phyloP scores from a whole-genome alignment of 1,284 basidiomycete genomes.

The Cutaneotrichosporon sp. region DNA sequence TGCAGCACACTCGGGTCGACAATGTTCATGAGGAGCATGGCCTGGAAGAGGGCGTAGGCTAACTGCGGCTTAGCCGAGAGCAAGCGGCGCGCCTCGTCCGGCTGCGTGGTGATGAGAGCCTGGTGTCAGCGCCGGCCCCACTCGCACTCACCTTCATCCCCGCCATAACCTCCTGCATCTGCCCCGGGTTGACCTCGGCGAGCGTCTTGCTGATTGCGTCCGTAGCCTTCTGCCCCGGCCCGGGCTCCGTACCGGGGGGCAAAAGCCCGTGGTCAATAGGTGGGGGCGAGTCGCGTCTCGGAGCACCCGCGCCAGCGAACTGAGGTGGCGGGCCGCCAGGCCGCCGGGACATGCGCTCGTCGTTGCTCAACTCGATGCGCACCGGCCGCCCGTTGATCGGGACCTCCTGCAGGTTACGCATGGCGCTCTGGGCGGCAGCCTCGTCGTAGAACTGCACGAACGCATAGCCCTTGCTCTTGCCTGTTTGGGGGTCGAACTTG shows the following conservation, averaged over 20 bases:
- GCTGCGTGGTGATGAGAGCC: conserved; percentile 79
- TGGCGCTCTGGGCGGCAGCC: conserved; percentile 82
- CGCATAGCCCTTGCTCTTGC: conserved; percentile 94
- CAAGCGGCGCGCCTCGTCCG: conserved; percentile 82
- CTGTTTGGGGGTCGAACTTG: conserved; percentile 93
- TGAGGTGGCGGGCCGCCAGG: background rate
- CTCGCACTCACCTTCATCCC: conserved; percentile 96
- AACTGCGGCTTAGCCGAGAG: conserved; percentile 86
- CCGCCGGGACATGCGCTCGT: conserved; percentile 49
- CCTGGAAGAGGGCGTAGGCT: conserved; percentile 95
- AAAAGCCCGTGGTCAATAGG: conserved; percentile 57
- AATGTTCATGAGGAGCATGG: conserved; percentile 89
- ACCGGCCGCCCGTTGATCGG: conserved; percentile 80
- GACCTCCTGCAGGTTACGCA: conserved; percentile 80
- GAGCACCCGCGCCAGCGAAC: conserved; percentile 20
- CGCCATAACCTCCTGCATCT: conserved; percentile 91
- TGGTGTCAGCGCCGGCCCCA: conserved; percentile 21
- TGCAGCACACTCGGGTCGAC: conserved; percentile 74
- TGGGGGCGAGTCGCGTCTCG: conserved; percentile 24
- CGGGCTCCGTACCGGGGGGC: conserved; percentile 75
- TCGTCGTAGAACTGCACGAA: conserved; percentile 97
- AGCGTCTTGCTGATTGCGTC: conserved; percentile 88
- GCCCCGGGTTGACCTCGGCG: conserved; percentile 76
- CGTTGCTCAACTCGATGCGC: conserved; percentile 70
- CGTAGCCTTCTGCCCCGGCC: conserved; percentile 71